Evolutionary conservation across 1,139 yeast species (phyloP).

Genomic region (Nematodospora anomalae): DNA sequence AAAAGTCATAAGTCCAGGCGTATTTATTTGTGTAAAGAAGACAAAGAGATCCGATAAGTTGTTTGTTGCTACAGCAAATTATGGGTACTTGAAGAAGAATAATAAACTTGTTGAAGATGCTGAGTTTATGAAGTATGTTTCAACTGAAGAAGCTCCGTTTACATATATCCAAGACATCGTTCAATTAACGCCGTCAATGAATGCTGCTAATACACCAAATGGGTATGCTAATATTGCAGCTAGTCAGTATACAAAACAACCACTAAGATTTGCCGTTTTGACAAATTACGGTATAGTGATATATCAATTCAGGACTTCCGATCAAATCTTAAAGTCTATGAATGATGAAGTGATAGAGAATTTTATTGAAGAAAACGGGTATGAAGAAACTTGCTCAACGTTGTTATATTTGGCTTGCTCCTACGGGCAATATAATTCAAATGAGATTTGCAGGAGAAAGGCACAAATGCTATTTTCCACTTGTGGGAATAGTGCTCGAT

Average conservation of each 20-base stretch:
- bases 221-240: conserved; percentile 86
- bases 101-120: conserved; percentile 79
- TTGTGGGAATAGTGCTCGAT: conserved; percentile 55
- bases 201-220: conserved; percentile 68
- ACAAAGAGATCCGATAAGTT: conserved; percentile 51
- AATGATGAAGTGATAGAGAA: conserved; percentile 56
- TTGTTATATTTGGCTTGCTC: conserved; percentile 82
- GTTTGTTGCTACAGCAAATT: conserved; percentile 79
- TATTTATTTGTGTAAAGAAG: conserved; percentile 56
- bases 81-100: conserved; percentile 74
- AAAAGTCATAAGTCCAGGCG: conserved; percentile 77
- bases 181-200: conserved; percentile 67
- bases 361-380: conserved; percentile 50
- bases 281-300: conserved; percentile 78
- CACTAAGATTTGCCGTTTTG: conserved; percentile 73
- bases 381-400: conserved; percentile 80
- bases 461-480: conserved; percentile 55
- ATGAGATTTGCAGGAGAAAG: conserved; percentile 47
- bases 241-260: conserved; percentile 68
- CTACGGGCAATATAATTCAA: conserved; percentile 52
- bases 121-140: conserved; percentile 62
- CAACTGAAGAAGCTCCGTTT: conserved; percentile 23
- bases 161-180: conserved; percentile 67
- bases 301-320: conserved; percentile 78
- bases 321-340: conserved; percentile 67